Base-by-base conservation (phyloP, 2,329 filamentous ascomycete species). In the Zymoseptoria tritici region DNA sequence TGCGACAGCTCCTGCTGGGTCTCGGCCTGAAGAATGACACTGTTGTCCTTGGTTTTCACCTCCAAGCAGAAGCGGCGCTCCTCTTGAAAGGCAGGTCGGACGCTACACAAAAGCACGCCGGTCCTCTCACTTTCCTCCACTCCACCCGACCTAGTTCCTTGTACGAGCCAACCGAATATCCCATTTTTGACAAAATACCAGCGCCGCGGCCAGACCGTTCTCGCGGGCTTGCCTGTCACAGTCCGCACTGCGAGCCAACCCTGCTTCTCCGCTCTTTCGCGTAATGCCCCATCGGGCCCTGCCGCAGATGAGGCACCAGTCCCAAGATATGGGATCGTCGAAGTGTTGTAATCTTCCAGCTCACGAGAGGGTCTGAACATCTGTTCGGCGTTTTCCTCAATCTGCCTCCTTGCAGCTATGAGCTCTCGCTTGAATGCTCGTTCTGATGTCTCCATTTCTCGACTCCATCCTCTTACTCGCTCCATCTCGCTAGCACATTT, bases 131-230 rank as follows among this genome's bases (percentile, higher is more conserved):
- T 96, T 73, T 97, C 93, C 67, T 97, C 85, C 21, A 99, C 94
- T 36, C 91, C 93, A 52, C 86, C 86, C 52, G 85, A 86, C 60
- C 92, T 85, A 0, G 85, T 79, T 3, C 90, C 89, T 69, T 95
- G 91, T 20, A 94, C 84, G 4, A 99, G 81, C 85, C 91, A 97
- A 21, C 94, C 94, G 74, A 99, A 97, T 60, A 97, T 94, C 49
- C 94, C 93, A 70, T 96, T 88, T 64, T 93, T 92, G 67, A 96
- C 88, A 73, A 96, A 97, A 71, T 94, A 96, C 94, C 94, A 99
- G 57, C 93, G 83, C 61, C 91, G 84, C 24, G 91, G 83, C 94
- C 94, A 99, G 49, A 85, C 83, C n/a, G 91, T 91, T 62, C 93
- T 83, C 13, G 91, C 89, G 0, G 93, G 93, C 73, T 97, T 97